Base-by-base conservation (phyloP, 805 yeast genomes). In the Candida cerambycidarum region DNA sequence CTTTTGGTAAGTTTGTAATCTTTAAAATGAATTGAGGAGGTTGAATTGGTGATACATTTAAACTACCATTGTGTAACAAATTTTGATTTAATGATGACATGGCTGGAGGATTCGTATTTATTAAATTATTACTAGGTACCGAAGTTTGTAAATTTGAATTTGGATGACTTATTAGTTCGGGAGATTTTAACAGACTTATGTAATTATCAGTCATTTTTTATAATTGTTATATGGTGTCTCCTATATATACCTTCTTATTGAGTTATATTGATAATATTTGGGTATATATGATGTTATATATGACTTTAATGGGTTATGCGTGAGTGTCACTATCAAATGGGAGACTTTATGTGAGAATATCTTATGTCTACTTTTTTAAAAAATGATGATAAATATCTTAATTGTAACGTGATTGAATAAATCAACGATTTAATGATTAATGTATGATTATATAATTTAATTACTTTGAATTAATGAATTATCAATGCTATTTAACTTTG, bases 1-100 rank as follows among this genome's bases (percentile, higher is more conserved):
- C 89, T 3, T 62, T 51, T 7, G 95, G 93, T 10, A 83, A 56
- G 54, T 82, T 83, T 51, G 69, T 67, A 39, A 85, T 47, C 42
- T 46, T 56, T 34, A 54, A 46, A 11, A 56, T 41, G 42, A 37
- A 52, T 18, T 38, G 39, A 21, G 21, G 17, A n/a, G 5, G 17
- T 6, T 34, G 23, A 9, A 32, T 24, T 9, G 32, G 11, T 10
- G 34, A 14, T 5, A 38, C 33, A 18, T 32, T 32, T 12, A 21
- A 13, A 32, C 5, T 11, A 32, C 36, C 36, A 19, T 32, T 32
- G n/a, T 19, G 36, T 19, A 32, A 32, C 18, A 32, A 18, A 9
- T 10, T 18, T 32, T 19, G 27, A 32, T 32, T 32, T 7, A 32
- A 21, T 21, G 23, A 21, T 21, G 23, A 8, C 23, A 21, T 21